These are phyloP conservation scores for Globisporangium solare DNA, from an alignment of 352 stramenopile species.

Conservation along the genomic window DNA sequence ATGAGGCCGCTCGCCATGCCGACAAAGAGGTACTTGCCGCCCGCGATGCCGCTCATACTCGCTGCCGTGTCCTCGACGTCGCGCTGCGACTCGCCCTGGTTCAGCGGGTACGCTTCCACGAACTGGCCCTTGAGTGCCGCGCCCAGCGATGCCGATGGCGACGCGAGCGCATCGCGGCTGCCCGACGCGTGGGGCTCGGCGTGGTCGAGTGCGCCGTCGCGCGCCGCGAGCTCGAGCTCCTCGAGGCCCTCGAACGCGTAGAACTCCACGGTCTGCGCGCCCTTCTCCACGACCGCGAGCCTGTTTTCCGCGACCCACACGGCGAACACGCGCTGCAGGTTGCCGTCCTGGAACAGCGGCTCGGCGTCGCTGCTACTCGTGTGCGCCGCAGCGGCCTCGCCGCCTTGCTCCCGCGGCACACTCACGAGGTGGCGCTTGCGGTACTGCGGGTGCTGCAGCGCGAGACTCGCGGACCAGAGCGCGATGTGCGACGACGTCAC, in stretches of 20 bases:
- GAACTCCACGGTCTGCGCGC: conserved; percentile 56
- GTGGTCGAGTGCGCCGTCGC: conserved; percentile 19
- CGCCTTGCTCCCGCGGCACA: conserved; percentile 27
- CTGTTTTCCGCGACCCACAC: conserved; percentile 46
- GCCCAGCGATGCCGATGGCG: not conserved
- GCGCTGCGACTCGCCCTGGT: conserved; percentile 38
- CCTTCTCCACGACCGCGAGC: conserved; percentile 64
- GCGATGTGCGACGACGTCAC: conserved; percentile 37
- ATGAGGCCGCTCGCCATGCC: conserved; percentile 74
- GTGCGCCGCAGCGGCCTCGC: conserved; percentile 3
- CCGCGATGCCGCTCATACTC: conserved; percentile 38
- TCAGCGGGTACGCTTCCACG: conserved; percentile 53
- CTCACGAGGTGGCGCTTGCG: conserved; percentile 31
- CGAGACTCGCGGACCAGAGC: conserved; percentile 40
- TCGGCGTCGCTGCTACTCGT: too few species aligned
- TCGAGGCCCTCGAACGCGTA: conserved; percentile 60
- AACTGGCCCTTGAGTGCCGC: conserved; percentile 20
- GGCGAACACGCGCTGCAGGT: conserved; percentile 37
- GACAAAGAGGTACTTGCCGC: conserved; percentile 62
- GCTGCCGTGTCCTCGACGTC: conserved; percentile 45
- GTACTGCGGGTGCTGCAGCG: conserved; percentile 20
- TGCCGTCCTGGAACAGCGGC: not conserved
- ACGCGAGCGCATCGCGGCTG: not conserved
- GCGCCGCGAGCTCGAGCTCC: conserved; percentile 9
- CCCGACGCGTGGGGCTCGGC: conserved; percentile 8